Conservation (phyloP, 768 basidiomycete species). For the Suillus americanus region DNA sequence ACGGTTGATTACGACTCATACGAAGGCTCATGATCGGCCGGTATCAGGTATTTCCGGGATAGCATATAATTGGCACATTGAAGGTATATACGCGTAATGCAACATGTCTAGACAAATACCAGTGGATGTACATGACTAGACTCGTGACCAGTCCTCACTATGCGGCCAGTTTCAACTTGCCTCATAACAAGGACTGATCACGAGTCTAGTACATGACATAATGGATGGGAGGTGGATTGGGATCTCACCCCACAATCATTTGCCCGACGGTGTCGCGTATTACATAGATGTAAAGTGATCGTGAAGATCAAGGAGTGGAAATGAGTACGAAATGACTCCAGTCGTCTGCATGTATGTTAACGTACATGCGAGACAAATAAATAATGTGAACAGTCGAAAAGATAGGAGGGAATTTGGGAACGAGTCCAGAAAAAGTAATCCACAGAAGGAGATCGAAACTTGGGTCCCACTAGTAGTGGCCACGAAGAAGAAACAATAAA, state of each 20-base stretch:
- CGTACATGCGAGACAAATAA: not conserved
- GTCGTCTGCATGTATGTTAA: not conserved
- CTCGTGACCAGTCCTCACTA: not conserved
- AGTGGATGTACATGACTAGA: not conserved
- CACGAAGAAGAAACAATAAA: not conserved
- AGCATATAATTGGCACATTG: not conserved
- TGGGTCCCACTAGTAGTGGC: not conserved
- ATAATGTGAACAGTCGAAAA: not conserved
- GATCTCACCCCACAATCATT: not conserved
- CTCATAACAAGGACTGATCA: not conserved
- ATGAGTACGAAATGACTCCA: not conserved
- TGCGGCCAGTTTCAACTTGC: not conserved
- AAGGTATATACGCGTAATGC: not conserved
- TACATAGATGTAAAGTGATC: not conserved
- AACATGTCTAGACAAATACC: not conserved
- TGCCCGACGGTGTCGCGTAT: not conserved
- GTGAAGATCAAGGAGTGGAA: no score
- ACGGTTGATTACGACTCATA: no score
- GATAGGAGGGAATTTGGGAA: not conserved
- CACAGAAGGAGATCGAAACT: not conserved
- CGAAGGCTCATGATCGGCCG: no score
- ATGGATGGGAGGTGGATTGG: not conserved
- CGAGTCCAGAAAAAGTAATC: not conserved
- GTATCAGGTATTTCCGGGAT: no score
- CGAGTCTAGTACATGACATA: not conserved